Conservation (phyloP, 257 asterid species). For the Solanum peruvianum region DNA sequence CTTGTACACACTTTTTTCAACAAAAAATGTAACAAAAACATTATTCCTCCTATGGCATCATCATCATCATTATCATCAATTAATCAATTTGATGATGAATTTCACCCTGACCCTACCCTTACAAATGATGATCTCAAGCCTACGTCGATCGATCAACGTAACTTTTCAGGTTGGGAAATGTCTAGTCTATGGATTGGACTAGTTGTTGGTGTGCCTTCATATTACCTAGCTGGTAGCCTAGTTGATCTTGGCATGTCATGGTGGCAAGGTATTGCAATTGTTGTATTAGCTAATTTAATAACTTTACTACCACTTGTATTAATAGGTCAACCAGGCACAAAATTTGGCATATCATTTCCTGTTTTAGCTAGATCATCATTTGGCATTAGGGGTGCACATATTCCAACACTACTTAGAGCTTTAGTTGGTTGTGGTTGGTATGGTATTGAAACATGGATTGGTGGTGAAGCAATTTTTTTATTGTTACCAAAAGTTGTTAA, state of each 20-base stretch:
- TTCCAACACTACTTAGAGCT: slow-evolving; percentile 75
- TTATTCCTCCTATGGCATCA: slow-evolving; percentile 24
- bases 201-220: slow-evolving; percentile 83
- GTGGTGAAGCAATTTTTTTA: slow-evolving; percentile 82
- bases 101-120: slow-evolving; percentile 48
- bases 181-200: slow-evolving; percentile 76
- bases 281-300: slow-evolving; percentile 69
- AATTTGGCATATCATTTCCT: slow-evolving; percentile 81
- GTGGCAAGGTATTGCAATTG: slow-evolving; percentile 96
- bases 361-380: slow-evolving; percentile 71
- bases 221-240: slow-evolving; percentile 86
- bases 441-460: slow-evolving; percentile 94
- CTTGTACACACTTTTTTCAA: neutral
- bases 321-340: slow-evolving; percentile 77
- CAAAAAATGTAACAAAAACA: neutral
- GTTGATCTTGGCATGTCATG: slow-evolving; percentile 96
- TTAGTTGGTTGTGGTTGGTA: slow-evolving; percentile 93
- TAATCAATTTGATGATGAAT: slow-evolving; percentile 2
- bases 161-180: slow-evolving; percentile 66
- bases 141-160: slow-evolving; percentile 31
- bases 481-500: slow-evolving; percentile 42
- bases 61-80: slow-evolving; percentile 11
- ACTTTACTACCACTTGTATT: slow-evolving; percentile 46
- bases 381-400: slow-evolving; percentile 74
- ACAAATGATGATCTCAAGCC: slow-evolving; percentile 76